Conservation (phyloP, 2,329 filamentous ascomycete genomes). For the Penicillium janthinellum region DNA sequence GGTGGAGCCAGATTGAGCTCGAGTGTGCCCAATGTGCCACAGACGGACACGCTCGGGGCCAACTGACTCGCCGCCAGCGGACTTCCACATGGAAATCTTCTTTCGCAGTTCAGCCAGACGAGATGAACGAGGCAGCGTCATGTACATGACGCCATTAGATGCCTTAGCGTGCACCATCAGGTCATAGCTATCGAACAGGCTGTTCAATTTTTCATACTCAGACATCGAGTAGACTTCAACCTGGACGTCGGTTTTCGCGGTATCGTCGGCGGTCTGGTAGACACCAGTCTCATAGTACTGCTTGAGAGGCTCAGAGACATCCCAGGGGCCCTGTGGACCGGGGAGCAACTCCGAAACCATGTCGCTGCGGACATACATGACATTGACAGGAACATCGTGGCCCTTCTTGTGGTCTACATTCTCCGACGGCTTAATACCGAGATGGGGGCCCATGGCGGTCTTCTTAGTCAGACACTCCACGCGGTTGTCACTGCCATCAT, state of each 20-base stretch:
- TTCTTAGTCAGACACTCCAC: constrained; percentile 60
- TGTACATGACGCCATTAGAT: constrained; percentile 37
- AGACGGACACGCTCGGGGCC: constrained; percentile 41
- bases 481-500: constrained; percentile 57
- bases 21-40: constrained; percentile 43
- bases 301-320: constrained; percentile 45
- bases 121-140: constrained; percentile 38
- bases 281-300: constrained; percentile 42
- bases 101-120: constrained; percentile 41
- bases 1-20: constrained; percentile 36
- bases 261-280: constrained; percentile 18
- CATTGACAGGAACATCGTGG: constrained; percentile 57
- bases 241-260: constrained; percentile 30
- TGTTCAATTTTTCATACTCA: constrained; percentile 36
- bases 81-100: constrained; percentile 38
- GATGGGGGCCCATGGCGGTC: constrained; percentile 55
- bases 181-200: constrained; percentile 48
- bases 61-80: constrained; percentile 26
- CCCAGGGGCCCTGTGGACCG: constrained; percentile 51
- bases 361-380: constrained; percentile 58
- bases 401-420: constrained; percentile 45
- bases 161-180: constrained; percentile 44
- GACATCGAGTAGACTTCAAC: constrained; percentile 46
- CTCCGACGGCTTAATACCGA: constrained; percentile 49
- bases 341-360: constrained; percentile 45